These are phyloP conservation scores for Xylariaceae sp. DNA, from an alignment of 2,329 filamentous ascomycete genomes.

Conservation along the genomic window DNA sequence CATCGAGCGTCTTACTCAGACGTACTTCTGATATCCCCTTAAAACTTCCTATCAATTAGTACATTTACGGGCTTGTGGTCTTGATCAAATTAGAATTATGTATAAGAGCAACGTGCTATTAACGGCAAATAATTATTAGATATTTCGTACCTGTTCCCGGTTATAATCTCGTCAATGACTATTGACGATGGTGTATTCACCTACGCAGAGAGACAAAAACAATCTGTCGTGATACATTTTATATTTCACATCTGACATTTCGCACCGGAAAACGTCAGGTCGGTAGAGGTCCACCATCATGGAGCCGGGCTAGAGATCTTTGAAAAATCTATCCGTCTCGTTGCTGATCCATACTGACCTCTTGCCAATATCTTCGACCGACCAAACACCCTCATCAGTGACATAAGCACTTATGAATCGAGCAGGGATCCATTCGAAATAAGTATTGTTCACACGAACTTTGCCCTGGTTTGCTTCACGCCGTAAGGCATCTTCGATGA, in stretches of 20 bases:
- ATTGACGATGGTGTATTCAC: no score
- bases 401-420: constrained; percentile 56
- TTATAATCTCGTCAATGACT: no score
- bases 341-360: constrained; percentile 42
- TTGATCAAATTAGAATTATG: no score
- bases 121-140: no score
- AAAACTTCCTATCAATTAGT: not conserved
- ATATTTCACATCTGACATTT: no score
- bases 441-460: constrained; percentile 51
- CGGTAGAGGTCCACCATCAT: not conserved
- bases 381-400: constrained; percentile 55
- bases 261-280: not conserved
- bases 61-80: not conserved
- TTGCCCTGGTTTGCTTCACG: constrained; percentile 8
- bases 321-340: constrained; percentile 47
- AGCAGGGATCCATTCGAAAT: constrained; percentile 63
- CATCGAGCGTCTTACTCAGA: not conserved
- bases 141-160: no score
- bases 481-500: constrained; percentile 15
- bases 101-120: no score
- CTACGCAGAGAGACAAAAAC: no score
- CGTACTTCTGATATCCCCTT: not conserved
- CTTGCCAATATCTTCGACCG: constrained; percentile 41
- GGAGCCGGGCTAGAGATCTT: constrained; percentile 37
- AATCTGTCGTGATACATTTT: no score